Conservation (phyloP, 352 stramenopile species). For the Pythium dissotocum region DNA sequence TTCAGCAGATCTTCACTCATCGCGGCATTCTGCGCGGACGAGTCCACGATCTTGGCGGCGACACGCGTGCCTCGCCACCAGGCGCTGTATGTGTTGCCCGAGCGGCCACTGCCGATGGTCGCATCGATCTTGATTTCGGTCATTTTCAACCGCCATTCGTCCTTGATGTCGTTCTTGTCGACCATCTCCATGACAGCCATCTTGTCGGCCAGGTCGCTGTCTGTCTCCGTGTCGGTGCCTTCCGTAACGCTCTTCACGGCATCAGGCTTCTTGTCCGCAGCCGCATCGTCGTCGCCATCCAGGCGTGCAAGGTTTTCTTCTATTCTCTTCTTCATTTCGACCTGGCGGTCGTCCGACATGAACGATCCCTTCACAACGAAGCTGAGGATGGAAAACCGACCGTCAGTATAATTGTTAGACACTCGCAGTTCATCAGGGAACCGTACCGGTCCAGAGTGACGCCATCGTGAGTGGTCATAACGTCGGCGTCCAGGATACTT, state of each 20-base stretch:
- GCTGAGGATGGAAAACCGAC: conserved; percentile 24
- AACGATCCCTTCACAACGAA: conserved; percentile 84
- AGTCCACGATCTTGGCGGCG: conserved; percentile 77
- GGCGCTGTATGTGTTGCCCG: conserved; percentile 77
- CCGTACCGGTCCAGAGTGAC: conserved; percentile 65
- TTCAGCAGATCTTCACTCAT: conserved; percentile 81
- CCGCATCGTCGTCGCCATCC: conserved; percentile 37
- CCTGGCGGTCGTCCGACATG: conserved; percentile 77
- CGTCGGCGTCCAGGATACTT: conserved; percentile 83
- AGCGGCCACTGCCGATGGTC: conserved; percentile 67
- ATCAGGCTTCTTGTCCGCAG: conserved; percentile 1
- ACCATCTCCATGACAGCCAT: conserved; percentile 79
- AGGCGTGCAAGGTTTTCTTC: conserved; percentile 68
- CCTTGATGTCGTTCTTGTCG: conserved; percentile 84
- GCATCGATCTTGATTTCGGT: conserved; percentile 74
- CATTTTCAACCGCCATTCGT: conserved; percentile 79
- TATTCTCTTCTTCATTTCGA: conserved; percentile 67
- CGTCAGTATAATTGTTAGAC: background rate
- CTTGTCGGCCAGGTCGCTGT: conserved; percentile 56
- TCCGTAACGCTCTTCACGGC: conserved; percentile 11
- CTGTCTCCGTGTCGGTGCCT: conserved; percentile 28
- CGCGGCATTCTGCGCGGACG: conserved; percentile 62
- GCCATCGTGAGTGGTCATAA: conserved; percentile 84
- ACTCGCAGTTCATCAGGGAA: background rate
- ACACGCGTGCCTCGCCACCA: conserved; percentile 82